Evolutionary conservation across 2,329 filamentous ascomycete species (phyloP).

Genomic region (Talaromyces sp.): DNA sequence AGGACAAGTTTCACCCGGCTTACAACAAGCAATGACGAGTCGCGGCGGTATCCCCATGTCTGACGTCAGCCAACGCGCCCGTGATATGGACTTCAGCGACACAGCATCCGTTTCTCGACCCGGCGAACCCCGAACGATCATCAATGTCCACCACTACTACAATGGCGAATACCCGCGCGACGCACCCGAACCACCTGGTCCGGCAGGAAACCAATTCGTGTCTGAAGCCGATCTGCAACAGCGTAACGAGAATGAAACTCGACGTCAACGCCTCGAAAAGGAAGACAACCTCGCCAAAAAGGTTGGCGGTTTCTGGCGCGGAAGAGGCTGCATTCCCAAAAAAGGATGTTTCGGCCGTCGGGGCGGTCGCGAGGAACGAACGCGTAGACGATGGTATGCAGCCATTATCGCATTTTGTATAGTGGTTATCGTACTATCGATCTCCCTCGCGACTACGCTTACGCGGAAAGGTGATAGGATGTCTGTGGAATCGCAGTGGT

Average conservation of each 20-base stretch:
- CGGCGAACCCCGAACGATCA: not conserved
- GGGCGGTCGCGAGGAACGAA: conserved; percentile 60
- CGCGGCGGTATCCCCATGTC: conserved; percentile 60
- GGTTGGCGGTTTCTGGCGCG: conserved; percentile 62
- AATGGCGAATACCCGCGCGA: conserved; percentile 26
- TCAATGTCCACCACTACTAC: conserved; percentile 27
- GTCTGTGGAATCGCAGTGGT: conserved; percentile 59
- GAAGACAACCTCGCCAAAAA: conserved; percentile 61
- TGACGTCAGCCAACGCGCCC: conserved; percentile 45
- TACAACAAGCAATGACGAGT: conserved; percentile 61
- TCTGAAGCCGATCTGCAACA: conserved; percentile 21
- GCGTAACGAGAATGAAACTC: conserved; percentile 44
- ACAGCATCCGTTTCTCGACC: not conserved
- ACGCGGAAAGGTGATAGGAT: conserved; percentile 44
- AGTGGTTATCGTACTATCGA: conserved; percentile 54
- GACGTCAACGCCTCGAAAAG: conserved; percentile 60
- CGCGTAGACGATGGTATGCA: conserved; percentile 60
- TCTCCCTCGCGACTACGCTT: conserved; percentile 58
- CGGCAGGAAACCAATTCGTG: conserved; percentile 3
- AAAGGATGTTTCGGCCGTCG: conserved; percentile 62
- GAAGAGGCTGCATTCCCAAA: conserved; percentile 60
- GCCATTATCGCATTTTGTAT: conserved; percentile 52
- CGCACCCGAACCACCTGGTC: conserved; percentile 25
- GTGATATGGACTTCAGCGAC: not conserved
- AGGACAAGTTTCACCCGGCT: conserved; percentile 60